Conservation (phyloP, 176 grass and related monocot species). For the Oryza glaberrima region DNA sequence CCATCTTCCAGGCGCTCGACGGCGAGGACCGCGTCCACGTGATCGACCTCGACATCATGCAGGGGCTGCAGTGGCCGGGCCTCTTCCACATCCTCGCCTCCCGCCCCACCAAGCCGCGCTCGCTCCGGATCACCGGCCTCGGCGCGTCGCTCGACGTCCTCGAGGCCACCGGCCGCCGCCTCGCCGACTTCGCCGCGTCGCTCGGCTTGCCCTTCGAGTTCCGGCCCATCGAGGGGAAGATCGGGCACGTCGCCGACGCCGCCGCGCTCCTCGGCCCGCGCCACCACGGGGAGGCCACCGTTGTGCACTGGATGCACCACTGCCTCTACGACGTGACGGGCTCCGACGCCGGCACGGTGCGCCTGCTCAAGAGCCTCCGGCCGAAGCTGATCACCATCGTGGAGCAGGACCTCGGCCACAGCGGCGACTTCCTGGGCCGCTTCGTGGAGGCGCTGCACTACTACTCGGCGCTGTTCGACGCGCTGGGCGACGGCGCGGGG, state of each 20-base stretch:
- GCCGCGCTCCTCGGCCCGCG: slow-evolving; percentile 45
- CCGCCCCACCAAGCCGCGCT: slow-evolving; percentile 53
- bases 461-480: slow-evolving; percentile 95
- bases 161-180: slow-evolving; percentile 69
- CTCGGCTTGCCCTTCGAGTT: slow-evolving; percentile 84
- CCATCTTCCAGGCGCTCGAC: slow-evolving; percentile 79
- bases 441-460: slow-evolving; percentile 96
- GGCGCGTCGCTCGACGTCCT: slow-evolving; percentile 81
- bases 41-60: slow-evolving; percentile 93
- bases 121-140: slow-evolving; percentile 76
- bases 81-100: slow-evolving; percentile 93
- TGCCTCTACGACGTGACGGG: slow-evolving; percentile 90
- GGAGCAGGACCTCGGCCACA: slow-evolving; percentile 84
- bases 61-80: slow-evolving; percentile 89
- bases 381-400: slow-evolving; percentile 89
- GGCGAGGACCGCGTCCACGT: slow-evolving; percentile 71
- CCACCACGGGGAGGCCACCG: slow-evolving; percentile 54
- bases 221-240: slow-evolving; percentile 74
- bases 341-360: slow-evolving; percentile 65
- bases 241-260: slow-evolving; percentile 61
- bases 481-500: slow-evolving; percentile 65
- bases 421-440: slow-evolving; percentile 72
- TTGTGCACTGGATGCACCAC: slow-evolving; percentile 98
- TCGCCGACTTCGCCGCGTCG: slow-evolving; percentile 69
- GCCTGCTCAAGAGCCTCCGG: slow-evolving; percentile 56